These are phyloP conservation scores for Lasiodiplodia hormozganensis DNA, from an alignment of 2,329 filamentous ascomycete genomes.

Conservation along the genomic window DNA sequence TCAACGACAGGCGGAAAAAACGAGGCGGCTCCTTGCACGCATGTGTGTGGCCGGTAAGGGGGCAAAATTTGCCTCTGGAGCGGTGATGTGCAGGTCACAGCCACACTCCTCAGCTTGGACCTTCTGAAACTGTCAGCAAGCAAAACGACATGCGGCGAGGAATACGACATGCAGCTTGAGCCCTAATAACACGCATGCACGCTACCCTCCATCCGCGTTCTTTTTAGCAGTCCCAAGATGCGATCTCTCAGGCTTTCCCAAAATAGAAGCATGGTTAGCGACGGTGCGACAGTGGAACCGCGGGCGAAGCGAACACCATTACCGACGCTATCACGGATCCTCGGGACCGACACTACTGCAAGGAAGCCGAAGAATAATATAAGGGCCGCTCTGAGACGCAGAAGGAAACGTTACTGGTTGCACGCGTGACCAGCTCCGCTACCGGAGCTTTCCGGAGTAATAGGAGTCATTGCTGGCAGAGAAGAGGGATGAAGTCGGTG, in stretches of 20 bases:
- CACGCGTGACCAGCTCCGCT: background rate
- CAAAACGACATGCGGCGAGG: background rate
- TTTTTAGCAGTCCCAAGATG: background rate
- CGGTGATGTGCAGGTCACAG: constrained; percentile 15
- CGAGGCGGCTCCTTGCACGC: background rate
- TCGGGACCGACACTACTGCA: background rate
- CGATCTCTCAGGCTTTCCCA: background rate
- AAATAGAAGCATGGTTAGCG: constrained; percentile 7
- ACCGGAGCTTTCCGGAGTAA: background rate
- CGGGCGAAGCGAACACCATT: constrained; percentile 5
- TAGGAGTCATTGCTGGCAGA: too few relatives aligned
- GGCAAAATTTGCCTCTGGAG: constrained; percentile 11
- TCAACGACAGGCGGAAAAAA: background rate
- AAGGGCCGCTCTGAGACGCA: background rate
- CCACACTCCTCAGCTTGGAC: constrained; percentile 20
- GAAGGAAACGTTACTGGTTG: background rate
- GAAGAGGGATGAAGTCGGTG: background rate
- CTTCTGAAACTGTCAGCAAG: constrained; percentile 14
- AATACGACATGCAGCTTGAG: constrained; percentile 15
- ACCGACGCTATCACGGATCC: background rate
- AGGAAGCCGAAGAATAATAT: background rate
- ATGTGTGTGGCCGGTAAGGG: constrained; percentile 16
- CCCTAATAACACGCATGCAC: constrained; percentile 10
- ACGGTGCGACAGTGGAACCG: background rate
- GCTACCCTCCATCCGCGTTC: background rate